Evolutionary conservation across 2,329 filamentous ascomycete species (phyloP), one percentile per base, ranked within the genome.

Genomic region (Tothia fuscella): DNA sequence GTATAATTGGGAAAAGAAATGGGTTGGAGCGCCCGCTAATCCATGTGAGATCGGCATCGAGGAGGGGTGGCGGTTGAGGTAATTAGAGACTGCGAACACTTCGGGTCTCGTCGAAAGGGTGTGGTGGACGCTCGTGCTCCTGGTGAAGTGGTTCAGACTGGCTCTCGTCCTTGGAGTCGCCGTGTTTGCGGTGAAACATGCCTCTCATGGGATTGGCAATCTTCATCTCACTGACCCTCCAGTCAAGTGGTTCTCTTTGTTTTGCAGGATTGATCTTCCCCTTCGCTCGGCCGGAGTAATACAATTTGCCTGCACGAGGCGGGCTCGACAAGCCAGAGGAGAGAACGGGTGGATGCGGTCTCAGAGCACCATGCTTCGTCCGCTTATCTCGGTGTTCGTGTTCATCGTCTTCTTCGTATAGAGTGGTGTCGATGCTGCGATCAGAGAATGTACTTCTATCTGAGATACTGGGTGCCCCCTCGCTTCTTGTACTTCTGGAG

Each of bases 281-380:
- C 50, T 63, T 63, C 9, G 59, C 60, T 16, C 60, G 56, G 21
- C 60, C 60, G 19, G 60, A 63, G 31, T 60, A 52, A 38, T 62
- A 63, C 31, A 61, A 55, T 31, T 38, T 28, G 13, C n/a, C 13
- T 5, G 17, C 39, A n/a, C 50, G 45, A 17, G 48, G 31, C 9
- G 45, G 32, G 7, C 30, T 35, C 9, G 45, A 41, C n/a, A 19
- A 32, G 13, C 21, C 35, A 16, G 36, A n/a, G 22, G 32, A 31
- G 17, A 35, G 14, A 21, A 29, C 28, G 19, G 35, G 34, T 21
- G 32, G 20, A 19, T 29, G 37, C 19, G 42, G 21, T 21, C 28
- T 28, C 16, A 33, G 10, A 10, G 32, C 21, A 30, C 50, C 49
- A 17, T 50, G 49, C 19, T 47, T 48, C 32, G 50, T 46, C 41